Base-by-base conservation (phyloP, 2,329 filamentous ascomycete species). In the Colletotrichum musicola region DNA sequence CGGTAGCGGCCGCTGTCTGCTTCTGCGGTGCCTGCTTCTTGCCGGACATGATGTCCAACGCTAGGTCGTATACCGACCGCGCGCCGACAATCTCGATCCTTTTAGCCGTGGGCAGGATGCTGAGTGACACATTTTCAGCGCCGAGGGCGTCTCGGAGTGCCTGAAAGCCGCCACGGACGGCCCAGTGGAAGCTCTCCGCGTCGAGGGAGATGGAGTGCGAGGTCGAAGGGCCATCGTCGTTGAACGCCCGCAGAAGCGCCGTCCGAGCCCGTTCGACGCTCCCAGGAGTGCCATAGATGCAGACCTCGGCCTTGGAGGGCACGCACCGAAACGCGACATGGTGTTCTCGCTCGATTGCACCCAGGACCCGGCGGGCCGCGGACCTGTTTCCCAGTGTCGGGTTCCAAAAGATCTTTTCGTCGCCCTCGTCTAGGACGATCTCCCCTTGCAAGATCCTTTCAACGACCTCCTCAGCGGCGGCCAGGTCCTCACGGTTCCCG, bases 381-480 rank as follows among this genome's bases (percentile, higher is more conserved):
- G 46, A 5, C 3, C 38, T 58, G 6, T 62, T 55, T 0, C 74
- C 62, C 12, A 81, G 72, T 1, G 71, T 73, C 1, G 76, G 61
- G 54, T 75, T 71, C 81, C 81, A 84, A 3, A 82, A 51, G 4
- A 62, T 20, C 4, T 72, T 69, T 5, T 57, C 64, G 12, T 16
- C 35, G 18, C 71, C 74, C 5, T 74, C 65, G 14, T 20, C 46
- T 47, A 64, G 75, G 3, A 77, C 74, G 18, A 78, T 64, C 3
- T 62, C 69, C 4, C 81, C 82, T 9, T 66, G 65, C 27, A 83
- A 55, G 9, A 82, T 75, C 2, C 59, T 62, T 6, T 80, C 75
- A 6, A 83, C 72, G 5, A 50, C 69, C 1, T 73, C 71, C 44
- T 79, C 80, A 3, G 80, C 79, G 9, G 68, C 64, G 1, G 74